Conservation (phyloP, 768 basidiomycete genomes). For the Leccinum broughii region DNA sequence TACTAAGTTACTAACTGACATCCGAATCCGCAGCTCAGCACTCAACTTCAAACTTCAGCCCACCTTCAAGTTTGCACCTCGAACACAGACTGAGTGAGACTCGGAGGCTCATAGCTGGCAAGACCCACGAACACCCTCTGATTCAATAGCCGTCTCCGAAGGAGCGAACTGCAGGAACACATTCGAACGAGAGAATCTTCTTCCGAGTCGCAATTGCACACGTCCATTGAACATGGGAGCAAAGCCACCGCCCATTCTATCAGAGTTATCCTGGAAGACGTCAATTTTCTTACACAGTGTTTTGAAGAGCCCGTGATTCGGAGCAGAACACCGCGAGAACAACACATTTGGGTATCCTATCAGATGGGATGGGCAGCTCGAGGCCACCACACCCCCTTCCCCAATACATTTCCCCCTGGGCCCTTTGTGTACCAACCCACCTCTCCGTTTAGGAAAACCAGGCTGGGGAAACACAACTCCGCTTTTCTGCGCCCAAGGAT, state of each 20-base stretch:
- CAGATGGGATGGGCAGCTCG: conserved; percentile 19
- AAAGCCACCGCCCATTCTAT: not conserved
- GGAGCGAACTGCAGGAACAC: conserved; percentile 9
- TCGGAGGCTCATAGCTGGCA: conserved; percentile 16
- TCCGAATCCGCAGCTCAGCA: conserved; percentile 24
- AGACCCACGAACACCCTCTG: conserved; percentile 12
- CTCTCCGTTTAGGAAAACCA: conserved; percentile 19
- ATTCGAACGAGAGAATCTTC: conserved; percentile 16
- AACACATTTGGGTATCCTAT: conserved; percentile 33
- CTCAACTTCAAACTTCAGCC: conserved; percentile 26
- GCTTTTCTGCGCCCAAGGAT: conserved; percentile 10
- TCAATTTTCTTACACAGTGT: conserved; percentile 23
- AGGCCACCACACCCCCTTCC: conserved; percentile 12
- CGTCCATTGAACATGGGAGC: conserved; percentile 11
- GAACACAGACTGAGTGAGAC: conserved; percentile 39
- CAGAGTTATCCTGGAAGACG: conserved; percentile 26
- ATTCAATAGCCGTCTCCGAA: conserved; percentile 9
- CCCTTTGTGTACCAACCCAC: conserved; percentile 22
- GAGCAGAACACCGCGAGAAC: no score
- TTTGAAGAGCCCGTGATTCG: conserved; percentile 2
- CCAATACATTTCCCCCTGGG: not conserved
- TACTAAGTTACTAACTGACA: conserved; percentile 22
- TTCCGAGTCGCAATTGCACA: conserved; percentile 3
- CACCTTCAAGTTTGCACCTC: conserved; percentile 34
- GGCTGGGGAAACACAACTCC: not conserved